These are phyloP conservation scores for Bigelowiella natans DNA, from an alignment of 78 protist species.

Conservation along the genomic window DNA sequence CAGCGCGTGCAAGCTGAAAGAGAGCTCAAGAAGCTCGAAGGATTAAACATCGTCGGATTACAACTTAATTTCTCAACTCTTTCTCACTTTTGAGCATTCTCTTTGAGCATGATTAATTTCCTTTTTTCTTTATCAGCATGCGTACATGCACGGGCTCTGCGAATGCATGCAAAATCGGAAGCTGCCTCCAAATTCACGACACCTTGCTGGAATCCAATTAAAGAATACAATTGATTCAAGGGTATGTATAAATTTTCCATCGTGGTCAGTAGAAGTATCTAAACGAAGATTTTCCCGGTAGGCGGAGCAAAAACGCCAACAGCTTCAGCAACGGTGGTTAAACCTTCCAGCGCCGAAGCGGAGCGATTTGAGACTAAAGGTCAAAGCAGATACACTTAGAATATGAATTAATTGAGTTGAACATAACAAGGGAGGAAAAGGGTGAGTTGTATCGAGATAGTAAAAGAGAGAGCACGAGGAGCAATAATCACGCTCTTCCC, in stretches of 20 bases:
- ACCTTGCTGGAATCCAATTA: neutral
- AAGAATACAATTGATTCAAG: neutral
- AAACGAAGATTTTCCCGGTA: neutral
- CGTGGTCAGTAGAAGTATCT: neutral
- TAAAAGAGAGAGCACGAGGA: too few relatives aligned
- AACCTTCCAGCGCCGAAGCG: neutral
- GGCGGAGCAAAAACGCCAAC: neutral
- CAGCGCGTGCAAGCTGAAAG: neutral
- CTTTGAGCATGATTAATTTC: neutral
- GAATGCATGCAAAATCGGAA: neutral
- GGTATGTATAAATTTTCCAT: neutral
- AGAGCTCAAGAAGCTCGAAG: neutral
- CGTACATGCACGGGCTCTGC: neutral
- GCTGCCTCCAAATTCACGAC: neutral
- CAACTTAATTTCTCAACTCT: neutral
- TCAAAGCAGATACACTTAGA: neutral
- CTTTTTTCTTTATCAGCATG: neutral
- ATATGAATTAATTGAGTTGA: too few relatives aligned
- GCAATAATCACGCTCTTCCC: too few relatives aligned
- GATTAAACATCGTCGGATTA: neutral
- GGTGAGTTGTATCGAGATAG: too few relatives aligned
- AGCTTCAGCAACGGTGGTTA: neutral
- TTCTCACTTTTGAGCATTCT: too few relatives aligned
- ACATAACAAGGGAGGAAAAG: too few relatives aligned
- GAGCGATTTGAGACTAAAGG: neutral